phyloP scores from a whole-genome alignment of 2,329 filamentous ascomycete genomes.

The Penicillium vulpinum region DNA sequence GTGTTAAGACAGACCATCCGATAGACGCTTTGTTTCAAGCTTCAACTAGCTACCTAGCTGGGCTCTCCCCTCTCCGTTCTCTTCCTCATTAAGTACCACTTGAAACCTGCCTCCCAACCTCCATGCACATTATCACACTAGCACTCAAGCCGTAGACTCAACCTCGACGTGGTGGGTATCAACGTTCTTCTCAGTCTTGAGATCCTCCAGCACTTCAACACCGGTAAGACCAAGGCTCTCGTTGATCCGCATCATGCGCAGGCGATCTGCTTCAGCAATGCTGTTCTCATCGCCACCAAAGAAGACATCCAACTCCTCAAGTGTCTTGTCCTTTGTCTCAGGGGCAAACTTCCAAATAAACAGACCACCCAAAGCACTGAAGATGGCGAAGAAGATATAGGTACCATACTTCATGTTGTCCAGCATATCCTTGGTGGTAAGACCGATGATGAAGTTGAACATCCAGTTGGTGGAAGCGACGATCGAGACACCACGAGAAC shows the following conservation, averaged over 20 bases:
- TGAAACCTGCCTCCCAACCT: neutral
- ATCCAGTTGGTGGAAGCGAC: conserved; percentile 36
- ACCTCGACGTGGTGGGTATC: conserved; percentile 20
- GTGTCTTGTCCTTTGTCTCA: conserved; percentile 53
- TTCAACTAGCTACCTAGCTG: too few relatives aligned
- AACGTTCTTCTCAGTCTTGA: conserved; percentile 24
- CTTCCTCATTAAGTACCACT: too few relatives aligned
- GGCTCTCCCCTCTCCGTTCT: too few relatives aligned
- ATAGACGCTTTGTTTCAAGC: too few relatives aligned
- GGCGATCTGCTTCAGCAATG: conserved; percentile 43
- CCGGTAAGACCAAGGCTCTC: conserved; percentile 62
- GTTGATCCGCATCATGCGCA: conserved; percentile 73
- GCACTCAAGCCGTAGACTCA: neutral
- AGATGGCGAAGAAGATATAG: conserved; percentile 47
- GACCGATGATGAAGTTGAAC: conserved; percentile 34
- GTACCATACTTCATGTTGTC: conserved; percentile 32
- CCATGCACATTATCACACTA: neutral
- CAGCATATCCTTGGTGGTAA: conserved; percentile 35
- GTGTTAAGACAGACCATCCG: too few relatives aligned
- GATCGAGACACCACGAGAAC: conserved; percentile 31
- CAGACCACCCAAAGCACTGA: conserved; percentile 36
- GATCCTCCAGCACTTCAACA: conserved; percentile 26
- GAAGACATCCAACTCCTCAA: conserved; percentile 62
- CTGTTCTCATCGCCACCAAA: conserved; percentile 34
- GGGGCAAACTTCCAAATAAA: conserved; percentile 43